Base-by-base conservation (phyloP, 805 yeast species). In the Candida nanaspora region DNA sequence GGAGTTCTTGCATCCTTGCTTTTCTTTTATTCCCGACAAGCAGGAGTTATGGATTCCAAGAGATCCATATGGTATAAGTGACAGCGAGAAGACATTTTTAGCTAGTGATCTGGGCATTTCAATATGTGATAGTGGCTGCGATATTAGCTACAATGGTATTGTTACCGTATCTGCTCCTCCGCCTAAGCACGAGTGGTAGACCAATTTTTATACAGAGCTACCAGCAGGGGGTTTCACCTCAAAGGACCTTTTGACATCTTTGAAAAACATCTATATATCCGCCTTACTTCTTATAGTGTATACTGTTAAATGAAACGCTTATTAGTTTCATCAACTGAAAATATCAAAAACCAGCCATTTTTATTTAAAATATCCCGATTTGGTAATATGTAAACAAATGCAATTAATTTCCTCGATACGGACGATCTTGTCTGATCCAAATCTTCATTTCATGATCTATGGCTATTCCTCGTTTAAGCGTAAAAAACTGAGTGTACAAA, bases 21-120 rank as follows among this genome's bases (percentile, higher is more conserved):
- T 53, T 38, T 33, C 52, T 18, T 57, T 53, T 36, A 44, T 52
- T 20, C 52, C 57, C 2, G 9, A 30, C 1, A 29, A 37, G 2
- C 55, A 55, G 30, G 40, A 28, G 15, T 42, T 55, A 14, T 54
- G 59, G 60, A 49, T 57, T 7, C 59, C 59, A 3, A 48, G 46
- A 33, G 75, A 69, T 52, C 37, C 31, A 5, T 41, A 40, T 36
- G 68, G 69, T 4, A 46, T 56, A 18, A 51, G 62, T 35, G 52
- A 53, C 6, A 22, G 39, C n/a, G 61, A 54, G 19, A 35, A 26
- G 36, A 48, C 57, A 6, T 37, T 41, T 25, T 45, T 41, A 16
- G 41, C 57, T 3, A 53, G 57, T 41, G 37, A 43, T 4, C 33
- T 43, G 19, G 58, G 58, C 4, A 39, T 53, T 25, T 32, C 25